Base-by-base conservation (phyloP, 2,329 filamentous ascomycete species). In the Ilyonectria robusta region DNA sequence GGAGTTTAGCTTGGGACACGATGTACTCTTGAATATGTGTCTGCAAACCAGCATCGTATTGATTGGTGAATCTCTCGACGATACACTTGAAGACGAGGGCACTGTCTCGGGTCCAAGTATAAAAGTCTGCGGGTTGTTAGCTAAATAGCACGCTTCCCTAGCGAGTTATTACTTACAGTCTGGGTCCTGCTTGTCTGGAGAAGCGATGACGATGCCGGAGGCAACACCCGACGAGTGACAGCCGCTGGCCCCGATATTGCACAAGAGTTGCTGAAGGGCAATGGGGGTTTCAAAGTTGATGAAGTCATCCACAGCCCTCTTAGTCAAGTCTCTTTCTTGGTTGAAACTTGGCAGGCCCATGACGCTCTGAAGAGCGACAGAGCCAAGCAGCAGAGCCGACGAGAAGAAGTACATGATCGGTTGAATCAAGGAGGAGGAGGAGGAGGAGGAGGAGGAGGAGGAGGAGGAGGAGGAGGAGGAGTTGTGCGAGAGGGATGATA, bases 51-150 rank as follows among this genome's bases (percentile, higher is more conserved):
- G 83, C 80, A 70, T 92, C 87, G 48, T 91, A 92, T 56, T 82
- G 82, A 65, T 88, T 82, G 51, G 81, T 76, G 76, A 94, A 92
- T 21, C 88, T 84, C 72, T 95, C 93, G 9, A 92, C 83, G 17
- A 95, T 80, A 26, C 84, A 83, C 81, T 93, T 94, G 82, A 92
- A 88, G 2, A 89, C 89, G 33, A 95, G 84, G 26, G 90, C 91
- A 17, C 91, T 87, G 78, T 95, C 93, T 75, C 93, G 84, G 1
- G 91, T 94, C 93, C 93, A 95, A 1, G 92, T 94, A 76, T 90
- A 95, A 76, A 87, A 94, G 79, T 95, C 92, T 93, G 11, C 7
- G 2, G 11, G 3, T 11, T 61, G 44, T 77, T 19, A 76, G 48
- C 15, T 7, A 51, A 3, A 26, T 6, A 8, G 37, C 2, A 35